Evolutionary conservation across 805 yeast species (phyloP), one percentile per base, ranked within the genome.

Genomic region (Candida broadrunensis): DNA sequence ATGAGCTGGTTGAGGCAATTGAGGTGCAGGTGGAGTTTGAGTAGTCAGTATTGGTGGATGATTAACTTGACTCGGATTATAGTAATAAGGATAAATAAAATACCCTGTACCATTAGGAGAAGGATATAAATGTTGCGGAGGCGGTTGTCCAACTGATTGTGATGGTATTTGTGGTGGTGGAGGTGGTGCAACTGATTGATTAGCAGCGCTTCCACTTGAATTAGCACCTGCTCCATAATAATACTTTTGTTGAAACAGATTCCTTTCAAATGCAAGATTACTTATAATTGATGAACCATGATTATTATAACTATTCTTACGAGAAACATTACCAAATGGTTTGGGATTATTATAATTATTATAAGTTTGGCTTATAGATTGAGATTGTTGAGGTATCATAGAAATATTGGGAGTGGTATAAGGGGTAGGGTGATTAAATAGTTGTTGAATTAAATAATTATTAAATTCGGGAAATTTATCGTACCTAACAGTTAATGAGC

Each of bases 401-500:
- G 24, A 15, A 9, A 7, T 7, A 21, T 21, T 21, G 6, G 16
- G 24, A 14, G 34, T 29, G 12, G 18, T 18, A 20, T 32, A 25
- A n/a, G 18, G 14, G 6, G 31, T 26, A 9, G 36, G 18, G 27
- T 37, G 25, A 32, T 35, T 35, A 18, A 38, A 40, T 39, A 54
- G 58, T 37, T 57, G 60, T 43, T 61, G 66, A 18, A 56, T 33
- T 14, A 47, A 31, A 57, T 63, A 52, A 35, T 61, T 60, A 39
- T 61, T 60, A 42, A 61, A 59, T 36, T 64, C 70, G 1, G 82
- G 81, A 43, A 65, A 73, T 46, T 71, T 69, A 51, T 83, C 88
- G 51, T 65, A 79, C 18, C 88, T 57, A 2, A 83, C 88, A 3
- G 83, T 78, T 23, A 83, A 59, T 5, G 67, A 61, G 30, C 89